Percentiles rank a stretch among this genome's conserved stretches.
Evolutionary conservation across 2,329 filamentous ascomycete genomes (phyloP).

Genomic region (Torrubiella hemipterigena): DNA sequence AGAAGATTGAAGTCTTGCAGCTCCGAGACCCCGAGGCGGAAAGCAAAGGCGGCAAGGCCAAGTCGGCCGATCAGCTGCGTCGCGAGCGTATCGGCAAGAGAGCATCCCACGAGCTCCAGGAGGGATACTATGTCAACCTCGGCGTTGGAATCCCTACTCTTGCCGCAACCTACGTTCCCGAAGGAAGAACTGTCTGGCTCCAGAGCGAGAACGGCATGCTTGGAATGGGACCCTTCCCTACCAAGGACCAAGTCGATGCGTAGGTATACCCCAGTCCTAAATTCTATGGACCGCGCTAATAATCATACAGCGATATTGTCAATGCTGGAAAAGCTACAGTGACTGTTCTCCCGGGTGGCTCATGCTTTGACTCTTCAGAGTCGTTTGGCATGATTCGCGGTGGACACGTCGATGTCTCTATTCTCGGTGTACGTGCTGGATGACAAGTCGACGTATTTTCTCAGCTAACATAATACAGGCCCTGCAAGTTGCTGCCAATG

Average conservation of each 20-base stretch:
- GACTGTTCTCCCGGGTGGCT: constrained; percentile 63
- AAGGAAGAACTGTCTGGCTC: constrained; percentile 62
- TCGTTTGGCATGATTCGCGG: constrained; percentile 82
- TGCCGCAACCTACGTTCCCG: constrained; percentile 64
- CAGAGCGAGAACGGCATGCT: constrained; percentile 81
- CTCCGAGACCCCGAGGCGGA: constrained; percentile 31
- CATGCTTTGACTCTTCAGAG: constrained; percentile 68
- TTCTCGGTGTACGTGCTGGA: constrained; percentile 49
- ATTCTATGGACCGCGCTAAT: neutral
- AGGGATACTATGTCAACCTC: constrained; percentile 70
- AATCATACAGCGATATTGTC: constrained; percentile 49
- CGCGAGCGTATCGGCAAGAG: constrained; percentile 63
- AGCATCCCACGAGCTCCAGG: constrained; percentile 69
- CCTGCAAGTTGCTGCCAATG: constrained; percentile 66
- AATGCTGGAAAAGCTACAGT: constrained; percentile 85
- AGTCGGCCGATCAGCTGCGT: constrained; percentile 36
- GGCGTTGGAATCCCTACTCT: constrained; percentile 79
- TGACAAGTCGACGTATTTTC: too few species aligned
- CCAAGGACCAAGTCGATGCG: constrained; percentile 57
- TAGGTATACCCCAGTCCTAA: constrained; percentile 14
- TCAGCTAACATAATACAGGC: too few species aligned
- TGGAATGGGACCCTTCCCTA: constrained; percentile 73
- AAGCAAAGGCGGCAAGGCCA: constrained; percentile 24
- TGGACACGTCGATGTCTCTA: constrained; percentile 73
- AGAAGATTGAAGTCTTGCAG: constrained; percentile 61